phyloP scores from a whole-genome alignment of 2,329 filamentous ascomycete genomes.

The Phoma sp. region DNA sequence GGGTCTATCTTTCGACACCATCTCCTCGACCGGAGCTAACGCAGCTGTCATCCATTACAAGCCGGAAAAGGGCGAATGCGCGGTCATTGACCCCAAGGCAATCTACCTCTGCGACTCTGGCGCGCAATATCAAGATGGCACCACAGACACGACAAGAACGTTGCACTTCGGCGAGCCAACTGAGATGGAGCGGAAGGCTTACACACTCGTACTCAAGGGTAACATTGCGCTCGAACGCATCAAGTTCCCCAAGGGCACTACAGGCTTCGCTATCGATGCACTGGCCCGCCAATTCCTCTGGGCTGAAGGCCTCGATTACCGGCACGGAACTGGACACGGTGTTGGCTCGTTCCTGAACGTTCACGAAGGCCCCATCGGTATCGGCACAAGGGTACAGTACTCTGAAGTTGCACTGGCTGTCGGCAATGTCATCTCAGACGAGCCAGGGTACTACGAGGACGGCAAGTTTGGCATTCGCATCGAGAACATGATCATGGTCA shows the following conservation, averaged over 20 bases:
- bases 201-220: conserved; percentile 93
- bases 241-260: conserved; percentile 93
- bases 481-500: conserved; percentile 93
- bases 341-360: conserved; percentile 96
- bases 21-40: conserved; percentile 91
- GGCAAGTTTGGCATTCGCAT: conserved; percentile 94
- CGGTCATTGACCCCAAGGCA: conserved; percentile 80
- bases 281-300: conserved; percentile 91
- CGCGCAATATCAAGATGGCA: conserved; percentile 94
- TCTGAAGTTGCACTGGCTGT: conserved; percentile 86
- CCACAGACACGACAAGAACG: conserved; percentile 93
- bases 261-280: conserved; percentile 87
- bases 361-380: conserved; percentile 95
- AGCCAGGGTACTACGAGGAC: conserved; percentile 97
- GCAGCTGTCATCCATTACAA: conserved; percentile 95
- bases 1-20: conserved; percentile 92
- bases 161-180: conserved; percentile 89
- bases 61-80: conserved; percentile 82
- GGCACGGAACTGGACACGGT: conserved; percentile 95
- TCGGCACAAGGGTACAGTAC: conserved; percentile 90
- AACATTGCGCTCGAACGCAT: conserved; percentile 87
- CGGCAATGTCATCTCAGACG: conserved; percentile 96
- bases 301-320: conserved; percentile 92
- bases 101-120: conserved; percentile 97
- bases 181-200: conserved; percentile 83